These are phyloP conservation scores for Acorus calamus DNA, from an alignment of 106 monocot genomes.

Conservation along the genomic window DNA sequence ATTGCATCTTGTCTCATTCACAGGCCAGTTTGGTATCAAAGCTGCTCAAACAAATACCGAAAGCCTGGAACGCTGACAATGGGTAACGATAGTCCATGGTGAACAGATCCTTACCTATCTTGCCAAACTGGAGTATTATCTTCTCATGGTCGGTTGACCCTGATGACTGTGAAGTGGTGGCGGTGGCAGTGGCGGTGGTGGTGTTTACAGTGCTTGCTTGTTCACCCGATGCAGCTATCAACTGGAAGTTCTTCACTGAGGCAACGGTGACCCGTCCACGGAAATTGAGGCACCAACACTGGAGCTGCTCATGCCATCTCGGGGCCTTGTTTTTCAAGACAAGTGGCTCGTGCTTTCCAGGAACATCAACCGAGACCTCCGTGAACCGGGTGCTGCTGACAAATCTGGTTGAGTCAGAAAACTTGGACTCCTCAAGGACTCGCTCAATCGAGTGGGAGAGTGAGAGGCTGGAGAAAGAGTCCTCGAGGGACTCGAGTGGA, in stretches of 20 bases:
- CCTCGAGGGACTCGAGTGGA: neutral
- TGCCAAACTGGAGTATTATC: constrained; percentile 23
- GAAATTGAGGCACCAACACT: constrained; percentile 29
- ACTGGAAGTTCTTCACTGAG: constrained; percentile 24
- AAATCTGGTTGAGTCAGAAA: neutral
- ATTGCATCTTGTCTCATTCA: constrained; percentile 6
- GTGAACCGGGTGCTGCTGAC: constrained; percentile 1
- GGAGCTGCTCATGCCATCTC: constrained; percentile 25
- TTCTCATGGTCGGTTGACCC: constrained; percentile 13
- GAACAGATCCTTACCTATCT: constrained; percentile 19
- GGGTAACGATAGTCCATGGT: constrained; percentile 26
- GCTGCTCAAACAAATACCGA: constrained; percentile 21
- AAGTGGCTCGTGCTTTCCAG: constrained; percentile 10
- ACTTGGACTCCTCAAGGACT: neutral
- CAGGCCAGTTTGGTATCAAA: constrained; percentile 25
- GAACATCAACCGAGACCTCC: constrained; percentile 3
- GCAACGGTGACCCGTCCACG: constrained; percentile 24
- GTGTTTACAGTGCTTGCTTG: neutral
- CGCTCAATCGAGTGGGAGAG: neutral
- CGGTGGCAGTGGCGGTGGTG: neutral
- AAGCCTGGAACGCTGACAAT: constrained; percentile 21
- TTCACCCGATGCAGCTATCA: constrained; percentile 9
- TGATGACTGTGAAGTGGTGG: neutral
- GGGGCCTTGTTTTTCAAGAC: constrained; percentile 21
- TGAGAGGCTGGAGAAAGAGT: constrained; percentile 4